Conservation (phyloP, 2,329 filamentous ascomycete species). For the Zymoseptoria tritici region DNA sequence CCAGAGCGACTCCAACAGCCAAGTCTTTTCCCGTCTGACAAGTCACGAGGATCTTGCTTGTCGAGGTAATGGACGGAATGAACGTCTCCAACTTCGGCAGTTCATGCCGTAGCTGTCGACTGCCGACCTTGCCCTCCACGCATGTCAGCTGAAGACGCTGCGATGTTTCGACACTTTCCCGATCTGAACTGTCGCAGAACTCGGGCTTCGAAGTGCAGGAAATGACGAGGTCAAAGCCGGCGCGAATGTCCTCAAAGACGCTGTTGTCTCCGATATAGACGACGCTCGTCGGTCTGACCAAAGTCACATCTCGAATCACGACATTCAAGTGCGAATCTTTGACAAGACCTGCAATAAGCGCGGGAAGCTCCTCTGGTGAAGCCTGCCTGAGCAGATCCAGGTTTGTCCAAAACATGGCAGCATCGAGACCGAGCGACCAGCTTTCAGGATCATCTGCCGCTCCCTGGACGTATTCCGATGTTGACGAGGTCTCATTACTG, state of each 20-base stretch:
- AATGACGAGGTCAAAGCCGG: conserved; percentile 34
- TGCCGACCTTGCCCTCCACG: conserved; percentile 67
- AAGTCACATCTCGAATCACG: conserved; percentile 25
- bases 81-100: conserved; percentile 49
- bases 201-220: conserved; percentile 38
- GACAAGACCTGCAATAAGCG: conserved; percentile 42
- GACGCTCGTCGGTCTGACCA: conserved; percentile 34
- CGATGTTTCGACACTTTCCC: conserved; percentile 39
- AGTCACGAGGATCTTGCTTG: conserved; percentile 46
- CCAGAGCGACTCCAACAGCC: conserved; percentile 68
- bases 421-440: conserved; percentile 77
- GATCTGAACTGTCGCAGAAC: conserved; percentile 31
- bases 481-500: conserved; percentile 57
- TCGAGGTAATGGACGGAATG: neutral
- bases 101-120: conserved; percentile 69
- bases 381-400: conserved; percentile 52
- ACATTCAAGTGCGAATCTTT: conserved; percentile 9
- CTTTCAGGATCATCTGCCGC: conserved; percentile 92
- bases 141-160: conserved; percentile 53
- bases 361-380: conserved; percentile 56
- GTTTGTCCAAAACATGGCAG: conserved; percentile 72
- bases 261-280: conserved; percentile 22
- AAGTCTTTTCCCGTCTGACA: conserved; percentile 76
- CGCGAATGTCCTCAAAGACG: conserved; percentile 32
- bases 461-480: conserved; percentile 81